These are phyloP conservation scores for Liquidambar formosana DNA, from an alignment of 164 flowering plant species.

Conservation along the genomic window DNA sequence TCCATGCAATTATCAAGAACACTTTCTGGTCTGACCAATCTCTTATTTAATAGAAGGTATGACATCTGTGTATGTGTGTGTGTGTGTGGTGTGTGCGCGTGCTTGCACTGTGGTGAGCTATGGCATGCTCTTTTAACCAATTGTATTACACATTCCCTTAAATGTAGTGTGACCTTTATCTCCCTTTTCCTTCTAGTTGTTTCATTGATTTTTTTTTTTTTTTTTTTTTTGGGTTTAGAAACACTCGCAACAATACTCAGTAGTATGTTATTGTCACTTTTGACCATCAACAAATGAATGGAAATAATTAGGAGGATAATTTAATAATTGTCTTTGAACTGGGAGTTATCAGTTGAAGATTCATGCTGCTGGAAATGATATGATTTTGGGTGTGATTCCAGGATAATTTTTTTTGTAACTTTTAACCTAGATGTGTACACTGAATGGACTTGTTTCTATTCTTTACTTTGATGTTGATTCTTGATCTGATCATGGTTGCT, in stretches of 20 bases:
- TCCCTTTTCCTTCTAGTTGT: too few species aligned
- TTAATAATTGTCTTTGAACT: not conserved
- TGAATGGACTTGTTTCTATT: not conserved
- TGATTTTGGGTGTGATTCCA: not conserved
- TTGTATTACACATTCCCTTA: too few species aligned
- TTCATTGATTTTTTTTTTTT: too few species aligned
- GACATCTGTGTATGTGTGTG: not conserved
- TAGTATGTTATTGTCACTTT: not conserved
- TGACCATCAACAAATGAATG: not conserved
- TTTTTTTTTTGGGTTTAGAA: too few species aligned
- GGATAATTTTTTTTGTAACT: not conserved
- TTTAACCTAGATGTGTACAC: not conserved
- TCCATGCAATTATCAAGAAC: slow-evolving; percentile 56
- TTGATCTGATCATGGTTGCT: not conserved
- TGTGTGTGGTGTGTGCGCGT: not conserved
- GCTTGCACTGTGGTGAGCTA: not conserved
- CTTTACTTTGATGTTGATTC: not conserved
- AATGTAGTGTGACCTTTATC: too few species aligned
- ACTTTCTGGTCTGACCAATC: slow-evolving; percentile 55
- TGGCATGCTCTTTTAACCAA: too few species aligned
- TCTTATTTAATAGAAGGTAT: slow-evolving; percentile 74
- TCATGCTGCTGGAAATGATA: not conserved
- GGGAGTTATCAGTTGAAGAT: not conserved
- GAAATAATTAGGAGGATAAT: not conserved
- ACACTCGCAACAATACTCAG: too few species aligned